Evolutionary conservation across 2,329 filamentous ascomycete species (phyloP).

Genomic region (Cladosporium cucumerinum): DNA sequence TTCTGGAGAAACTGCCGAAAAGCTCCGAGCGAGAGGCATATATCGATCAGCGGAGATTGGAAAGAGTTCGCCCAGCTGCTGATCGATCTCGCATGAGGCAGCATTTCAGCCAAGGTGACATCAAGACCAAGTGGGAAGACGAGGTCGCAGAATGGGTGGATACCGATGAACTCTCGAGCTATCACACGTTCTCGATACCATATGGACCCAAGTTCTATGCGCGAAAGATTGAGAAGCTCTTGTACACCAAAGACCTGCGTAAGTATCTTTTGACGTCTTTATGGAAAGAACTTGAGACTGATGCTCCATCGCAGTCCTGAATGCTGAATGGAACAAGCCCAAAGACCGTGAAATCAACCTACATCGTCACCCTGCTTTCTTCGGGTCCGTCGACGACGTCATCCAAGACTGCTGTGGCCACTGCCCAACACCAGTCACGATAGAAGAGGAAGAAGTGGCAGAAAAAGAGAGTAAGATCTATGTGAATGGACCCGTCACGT

Average conservation of each 20-base stretch:
- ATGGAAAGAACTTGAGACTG: not conserved
- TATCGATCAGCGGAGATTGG: constrained; percentile 63
- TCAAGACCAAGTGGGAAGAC: constrained; percentile 74
- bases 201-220: constrained; percentile 58
- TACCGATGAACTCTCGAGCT: constrained; percentile 72
- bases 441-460: constrained; percentile 67
- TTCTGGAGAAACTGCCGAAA: constrained; percentile 74
- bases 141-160: constrained; percentile 82
- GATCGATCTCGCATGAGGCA: constrained; percentile 42
- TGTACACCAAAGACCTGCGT: constrained; percentile 72
- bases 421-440: constrained; percentile 66
- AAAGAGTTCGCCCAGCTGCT: constrained; percentile 65
- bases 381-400: constrained; percentile 71
- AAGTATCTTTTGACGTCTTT: not conserved
- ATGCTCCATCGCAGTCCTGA: constrained; percentile 51
- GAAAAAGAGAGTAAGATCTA: constrained; percentile 72
- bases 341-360: constrained; percentile 73
- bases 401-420: constrained; percentile 77
- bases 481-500: constrained; percentile 68
- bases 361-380: constrained; percentile 82
- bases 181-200: constrained; percentile 64
- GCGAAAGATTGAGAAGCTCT: constrained; percentile 73
- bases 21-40: constrained; percentile 66
- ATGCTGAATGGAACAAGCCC: constrained; percentile 80
- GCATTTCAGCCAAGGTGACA: constrained; percentile 59